Base-by-base conservation (phyloP, 2,329 filamentous ascomycete species). In the Fusarium mangiferae region DNA sequence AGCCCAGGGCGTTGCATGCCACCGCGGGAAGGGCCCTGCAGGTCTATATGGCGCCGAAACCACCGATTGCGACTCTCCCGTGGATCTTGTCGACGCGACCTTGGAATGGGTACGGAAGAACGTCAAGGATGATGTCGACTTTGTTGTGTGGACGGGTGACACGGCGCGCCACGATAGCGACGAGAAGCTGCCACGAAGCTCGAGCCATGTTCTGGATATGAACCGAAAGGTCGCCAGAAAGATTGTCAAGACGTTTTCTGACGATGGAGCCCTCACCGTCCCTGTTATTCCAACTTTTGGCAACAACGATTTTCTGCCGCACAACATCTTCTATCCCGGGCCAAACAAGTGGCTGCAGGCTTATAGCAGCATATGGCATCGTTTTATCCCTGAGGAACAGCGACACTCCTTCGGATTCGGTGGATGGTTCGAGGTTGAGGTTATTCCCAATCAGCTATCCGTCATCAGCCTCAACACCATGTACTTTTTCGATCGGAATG, bases 301-400 rank as follows among this genome's bases (percentile, higher is more conserved):
- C 69, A 99, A 99, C 85, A 99, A 99, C 83, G 96, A 99, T 79
- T 95, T 99, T 66, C 90, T 98, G 68, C 96, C 96, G 3, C 96
- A 99, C 84, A 99, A 99, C 79, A 97, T 98, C 79, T 91, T 99
- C 81, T 86, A 90, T 46, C 87, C 90, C 2, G 96, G 96, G 0
- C 96, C 96, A 22, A 98, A 98, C 78, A 89, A 89, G 72, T 98
- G 96, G 92, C 93, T 97, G 2, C 89, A 89, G 66, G 87, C 88
- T 52, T 98, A 96, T 77, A 85, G 90, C 33, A 87, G 92, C 28
- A 90, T 98, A 28, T 99, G 96, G 96, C 84, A 85, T 54, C 87
- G 88, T 42, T 97, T 98, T 80, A 97, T 99, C 68, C 96, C 96
- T 2, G 94, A 98, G 84, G 93, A 91, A 75, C 95, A 99, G 84